Evolutionary conservation across 305 asterid genomes (phyloP).

Genomic region (Solanum aculeatissimum): DNA sequence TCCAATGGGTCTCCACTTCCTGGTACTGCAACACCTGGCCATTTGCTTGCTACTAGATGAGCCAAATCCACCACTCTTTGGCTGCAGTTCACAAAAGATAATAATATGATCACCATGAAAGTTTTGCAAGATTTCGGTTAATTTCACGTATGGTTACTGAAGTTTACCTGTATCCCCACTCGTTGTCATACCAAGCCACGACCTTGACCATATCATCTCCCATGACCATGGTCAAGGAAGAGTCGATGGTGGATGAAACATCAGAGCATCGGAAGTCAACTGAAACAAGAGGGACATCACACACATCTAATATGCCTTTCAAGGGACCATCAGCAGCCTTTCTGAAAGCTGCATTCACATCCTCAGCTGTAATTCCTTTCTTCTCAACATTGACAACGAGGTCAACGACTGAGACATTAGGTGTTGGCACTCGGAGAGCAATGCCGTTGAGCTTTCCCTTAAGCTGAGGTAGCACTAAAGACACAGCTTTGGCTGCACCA

Average conservation of each 20-base stretch:
- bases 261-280: constrained; percentile 78
- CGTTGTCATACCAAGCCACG: constrained; percentile 94
- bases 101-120: not conserved
- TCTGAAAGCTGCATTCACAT: constrained; percentile 76
- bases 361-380: constrained; percentile 70
- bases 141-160: not conserved
- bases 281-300: constrained; percentile 82
- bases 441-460: constrained; percentile 89
- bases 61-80: constrained; percentile 95
- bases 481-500: constrained; percentile 93
- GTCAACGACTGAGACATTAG: constrained; percentile 83
- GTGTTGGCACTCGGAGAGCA: constrained; percentile 90
- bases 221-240: constrained; percentile 93
- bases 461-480: constrained; percentile 84
- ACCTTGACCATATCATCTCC: constrained; percentile 97
- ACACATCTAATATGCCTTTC: constrained; percentile 60
- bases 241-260: constrained; percentile 69
- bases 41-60: constrained; percentile 70
- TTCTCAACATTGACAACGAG: constrained; percentile 79
- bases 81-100: constrained; percentile 24
- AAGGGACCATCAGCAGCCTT: constrained; percentile 74
- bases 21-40: constrained; percentile 44
- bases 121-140: not conserved
- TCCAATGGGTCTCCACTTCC: constrained; percentile 81
- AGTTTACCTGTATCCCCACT: constrained; percentile 91